Evolutionary conservation across 192 early-diverging fungal species (phyloP).

Genomic region (Backusella macrospora): DNA sequence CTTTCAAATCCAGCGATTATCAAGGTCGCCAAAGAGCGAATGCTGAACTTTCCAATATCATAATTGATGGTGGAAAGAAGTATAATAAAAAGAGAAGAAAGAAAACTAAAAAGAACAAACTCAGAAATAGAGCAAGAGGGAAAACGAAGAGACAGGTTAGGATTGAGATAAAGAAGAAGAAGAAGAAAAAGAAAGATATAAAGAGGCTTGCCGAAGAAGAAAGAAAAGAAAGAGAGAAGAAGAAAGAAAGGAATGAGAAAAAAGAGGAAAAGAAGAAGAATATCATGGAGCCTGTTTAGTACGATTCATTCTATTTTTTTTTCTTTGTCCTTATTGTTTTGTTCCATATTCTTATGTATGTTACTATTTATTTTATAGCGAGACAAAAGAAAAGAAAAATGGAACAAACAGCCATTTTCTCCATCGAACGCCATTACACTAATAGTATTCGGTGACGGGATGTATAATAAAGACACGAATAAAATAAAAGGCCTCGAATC

Average conservation of each 20-base stretch:
- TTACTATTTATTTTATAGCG: not conserved
- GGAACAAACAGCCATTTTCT: not conserved
- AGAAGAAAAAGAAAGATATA: no score
- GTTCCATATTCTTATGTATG: not conserved
- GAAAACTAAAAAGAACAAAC: not conserved
- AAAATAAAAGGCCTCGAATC: no score
- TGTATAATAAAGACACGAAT: no score
- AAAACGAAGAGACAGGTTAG: no score
- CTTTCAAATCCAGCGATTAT: no score
- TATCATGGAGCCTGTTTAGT: not conserved
- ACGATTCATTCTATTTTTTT: not conserved
- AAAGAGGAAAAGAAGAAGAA: not conserved
- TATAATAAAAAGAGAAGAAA: not conserved
- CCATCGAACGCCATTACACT: not conserved
- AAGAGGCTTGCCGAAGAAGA: not conserved
- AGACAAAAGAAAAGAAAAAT: not conserved
- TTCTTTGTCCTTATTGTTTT: no score
- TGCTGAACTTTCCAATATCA: not conserved
- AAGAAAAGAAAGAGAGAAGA: not conserved
- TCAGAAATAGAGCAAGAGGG: no score
- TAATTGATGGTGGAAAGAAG: not conserved
- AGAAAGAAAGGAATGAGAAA: not conserved
- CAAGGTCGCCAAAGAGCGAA: no score
- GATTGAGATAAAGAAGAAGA: not conserved
- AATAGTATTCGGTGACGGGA: no score